Evolutionary conservation across 1,139 yeast species (phyloP).

Genomic region (Blastobotrys illinoisensis): DNA sequence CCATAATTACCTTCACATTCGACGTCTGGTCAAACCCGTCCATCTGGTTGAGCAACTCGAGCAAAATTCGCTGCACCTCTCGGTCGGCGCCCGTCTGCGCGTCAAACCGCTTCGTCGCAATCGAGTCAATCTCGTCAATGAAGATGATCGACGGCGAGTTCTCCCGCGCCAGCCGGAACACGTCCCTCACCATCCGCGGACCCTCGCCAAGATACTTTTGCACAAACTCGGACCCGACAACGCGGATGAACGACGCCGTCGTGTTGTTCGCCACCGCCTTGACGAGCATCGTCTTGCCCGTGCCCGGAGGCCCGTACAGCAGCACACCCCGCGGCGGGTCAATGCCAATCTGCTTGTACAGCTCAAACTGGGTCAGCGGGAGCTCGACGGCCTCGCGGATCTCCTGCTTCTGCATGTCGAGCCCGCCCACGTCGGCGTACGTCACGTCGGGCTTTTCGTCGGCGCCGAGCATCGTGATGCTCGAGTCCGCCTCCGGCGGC

Average conservation of each 20-base stretch:
- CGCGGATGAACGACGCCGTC: conserved; percentile 92
- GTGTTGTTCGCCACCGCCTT: conserved; percentile 98
- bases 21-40: conserved; percentile 97
- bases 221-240: conserved; percentile 96
- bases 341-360: conserved; percentile 95
- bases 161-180: conserved; percentile 93
- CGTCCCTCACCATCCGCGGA: conserved; percentile 99
- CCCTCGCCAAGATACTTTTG: conserved; percentile 99
- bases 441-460: conserved; percentile 83
- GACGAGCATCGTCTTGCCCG: conserved; percentile 98
- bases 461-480: conserved; percentile 90
- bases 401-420: conserved; percentile 99
- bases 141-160: conserved; percentile 95
- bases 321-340: conserved; percentile 98
- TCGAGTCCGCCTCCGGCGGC: conserved; percentile 98
- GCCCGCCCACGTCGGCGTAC: conserved; percentile 94
- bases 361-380: conserved; percentile 92
- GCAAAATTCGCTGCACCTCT: conserved; percentile 95
- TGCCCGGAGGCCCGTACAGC: conserved; percentile 98
- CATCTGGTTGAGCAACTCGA: conserved; percentile 96
- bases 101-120: conserved; percentile 97
- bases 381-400: conserved; percentile 97
- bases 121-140: conserved; percentile 98
- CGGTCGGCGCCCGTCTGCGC: conserved; percentile 99
- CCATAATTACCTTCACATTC: conserved; percentile 97